Conservation (phyloP, 331 rosid genomes). For the Dryas integrifolia region DNA sequence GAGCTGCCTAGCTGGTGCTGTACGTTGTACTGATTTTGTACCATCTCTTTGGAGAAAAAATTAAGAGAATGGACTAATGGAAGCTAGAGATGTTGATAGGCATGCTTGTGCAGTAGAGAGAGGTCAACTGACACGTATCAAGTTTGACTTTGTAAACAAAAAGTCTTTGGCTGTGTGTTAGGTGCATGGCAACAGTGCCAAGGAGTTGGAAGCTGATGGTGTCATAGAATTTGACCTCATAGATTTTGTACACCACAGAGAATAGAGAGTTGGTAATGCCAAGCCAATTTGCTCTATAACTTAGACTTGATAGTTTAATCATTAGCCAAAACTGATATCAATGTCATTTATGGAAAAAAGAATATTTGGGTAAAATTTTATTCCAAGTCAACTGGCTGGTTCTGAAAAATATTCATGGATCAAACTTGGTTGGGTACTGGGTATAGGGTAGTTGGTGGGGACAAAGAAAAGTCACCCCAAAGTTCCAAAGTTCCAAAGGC, state of each 20-base stretch:
- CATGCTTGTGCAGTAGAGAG: not conserved
- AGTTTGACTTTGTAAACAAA: constrained; percentile 39
- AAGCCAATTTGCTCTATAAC: constrained; percentile 15
- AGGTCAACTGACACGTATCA: constrained; percentile 23
- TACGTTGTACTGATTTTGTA: constrained; percentile 16
- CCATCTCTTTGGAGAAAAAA: not conserved
- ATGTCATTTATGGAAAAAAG: not conserved
- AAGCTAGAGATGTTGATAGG: too few species aligned
- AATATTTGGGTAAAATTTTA: not conserved
- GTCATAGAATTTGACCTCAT: constrained; percentile 68
- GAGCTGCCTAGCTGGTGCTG: constrained; percentile 1
- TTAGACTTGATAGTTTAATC: constrained; percentile 31
- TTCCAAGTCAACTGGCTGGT: constrained; percentile 23
- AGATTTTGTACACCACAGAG: constrained; percentile 37
- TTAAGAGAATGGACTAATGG: too few species aligned
- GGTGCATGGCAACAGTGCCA: constrained; percentile 34
- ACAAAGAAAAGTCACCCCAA: not conserved
- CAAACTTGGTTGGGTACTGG: not conserved
- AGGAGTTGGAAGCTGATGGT: constrained; percentile 42
- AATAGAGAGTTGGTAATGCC: constrained; percentile 43
- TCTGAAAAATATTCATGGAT: not conserved
- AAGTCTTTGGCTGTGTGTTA: constrained; percentile 56
- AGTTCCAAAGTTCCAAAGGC: not conserved
- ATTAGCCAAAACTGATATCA: constrained; percentile 12
- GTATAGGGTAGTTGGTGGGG: not conserved